A percentile compares a stretch with the other conserved stretches of the same genome.
Evolutionary conservation across 805 yeast genomes (phyloP).

Genomic region (Suhomyces emberorum): DNA sequence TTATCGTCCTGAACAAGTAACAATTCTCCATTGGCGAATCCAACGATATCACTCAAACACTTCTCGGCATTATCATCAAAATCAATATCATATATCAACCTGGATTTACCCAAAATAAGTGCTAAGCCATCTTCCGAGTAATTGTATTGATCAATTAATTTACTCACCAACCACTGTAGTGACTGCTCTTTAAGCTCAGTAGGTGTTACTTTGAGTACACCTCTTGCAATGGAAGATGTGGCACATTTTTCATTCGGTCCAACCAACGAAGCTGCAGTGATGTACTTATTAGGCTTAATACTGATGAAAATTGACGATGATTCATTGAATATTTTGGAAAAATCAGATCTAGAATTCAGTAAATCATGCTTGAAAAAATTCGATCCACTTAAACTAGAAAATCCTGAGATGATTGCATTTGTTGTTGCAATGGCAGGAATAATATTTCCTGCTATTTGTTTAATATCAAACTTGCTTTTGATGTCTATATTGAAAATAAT

Average conservation of each 20-base stretch:
- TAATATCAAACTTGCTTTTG: conserved; percentile 80
- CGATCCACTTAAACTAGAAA: conserved; percentile 72
- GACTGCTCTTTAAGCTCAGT: conserved; percentile 26
- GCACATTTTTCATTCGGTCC: conserved; percentile 71
- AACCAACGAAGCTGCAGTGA: conserved; percentile 59
- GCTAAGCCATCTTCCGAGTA: conserved; percentile 53
- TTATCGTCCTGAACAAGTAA: conserved; percentile 78
- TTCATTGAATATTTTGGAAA: conserved; percentile 17
- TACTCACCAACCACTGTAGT: conserved; percentile 50
- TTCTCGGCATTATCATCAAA: conserved; percentile 71
- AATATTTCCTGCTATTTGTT: conserved; percentile 95
- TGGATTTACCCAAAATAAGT: conserved; percentile 54
- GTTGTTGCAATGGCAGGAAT: conserved; percentile 99
- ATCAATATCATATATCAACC: conserved; percentile 78
- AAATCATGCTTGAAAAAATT: conserved; percentile 37
- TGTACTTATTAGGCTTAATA: conserved; percentile 55
- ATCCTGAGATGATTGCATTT: conserved; percentile 91
- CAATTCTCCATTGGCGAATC: conserved; percentile 58
- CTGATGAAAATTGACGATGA: conserved; percentile 38
- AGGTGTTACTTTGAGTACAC: conserved; percentile 38
- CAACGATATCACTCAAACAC: conserved; percentile 46
- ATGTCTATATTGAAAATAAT: conserved; percentile 63
- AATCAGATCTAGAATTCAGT: conserved; percentile 20
- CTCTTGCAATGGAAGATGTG: conserved; percentile 52
- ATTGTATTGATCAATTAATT: conserved; percentile 46